A percentile compares a stretch with the other conserved stretches of the same genome.
Conservation (phyloP, 805 yeast genomes). For the Saccharomycopsis sp. region DNA sequence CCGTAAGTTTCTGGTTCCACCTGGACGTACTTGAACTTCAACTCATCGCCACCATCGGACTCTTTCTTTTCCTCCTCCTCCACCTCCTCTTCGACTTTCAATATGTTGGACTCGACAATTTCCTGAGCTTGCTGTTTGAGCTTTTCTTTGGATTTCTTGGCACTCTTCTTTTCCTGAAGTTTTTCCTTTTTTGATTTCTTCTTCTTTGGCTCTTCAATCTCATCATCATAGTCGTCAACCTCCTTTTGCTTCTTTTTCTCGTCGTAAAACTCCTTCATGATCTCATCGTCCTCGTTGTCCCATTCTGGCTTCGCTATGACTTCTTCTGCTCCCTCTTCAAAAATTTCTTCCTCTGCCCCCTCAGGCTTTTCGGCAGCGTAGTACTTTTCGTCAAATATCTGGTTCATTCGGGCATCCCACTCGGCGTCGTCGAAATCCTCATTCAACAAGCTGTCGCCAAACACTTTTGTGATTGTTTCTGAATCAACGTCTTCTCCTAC, state of each 20-base stretch:
- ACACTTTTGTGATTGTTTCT: slow-evolving; percentile 49
- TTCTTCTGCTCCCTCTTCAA: slow-evolving; percentile 28
- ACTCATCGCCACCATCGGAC: slow-evolving; percentile 36
- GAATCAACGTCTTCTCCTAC: slow-evolving; percentile 58
- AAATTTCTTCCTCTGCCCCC: slow-evolving; percentile 52
- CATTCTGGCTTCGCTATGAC: slow-evolving; percentile 33
- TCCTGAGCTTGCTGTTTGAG: slow-evolving; percentile 63
- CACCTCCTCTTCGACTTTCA: slow-evolving; percentile 58
- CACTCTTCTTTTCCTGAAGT: slow-evolving; percentile 44
- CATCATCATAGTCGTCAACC: slow-evolving; percentile 1
- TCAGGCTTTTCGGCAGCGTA: slow-evolving; percentile 63
- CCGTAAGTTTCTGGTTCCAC: slow-evolving; percentile 95
- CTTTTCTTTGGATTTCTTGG: slow-evolving; percentile 53
- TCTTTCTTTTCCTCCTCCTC: slow-evolving; percentile 42
- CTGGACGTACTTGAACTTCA: slow-evolving; percentile 77
- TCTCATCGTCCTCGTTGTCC: slow-evolving; percentile 35
- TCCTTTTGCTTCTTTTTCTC: slow-evolving; percentile 22
- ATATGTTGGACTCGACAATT: slow-evolving; percentile 66
- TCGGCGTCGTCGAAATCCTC: slow-evolving; percentile 85
- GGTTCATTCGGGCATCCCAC: slow-evolving; percentile 83
- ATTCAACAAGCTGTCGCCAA: slow-evolving; percentile 68
- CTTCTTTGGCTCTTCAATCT: slow-evolving; percentile 24
- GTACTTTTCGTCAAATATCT: slow-evolving; percentile 77
- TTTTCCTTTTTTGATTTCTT: slow-evolving; percentile 46
- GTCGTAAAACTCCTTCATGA: slow-evolving; percentile 27